Conservation (phyloP, 345 rosid genomes). For the Iberis pinnata region DNA sequence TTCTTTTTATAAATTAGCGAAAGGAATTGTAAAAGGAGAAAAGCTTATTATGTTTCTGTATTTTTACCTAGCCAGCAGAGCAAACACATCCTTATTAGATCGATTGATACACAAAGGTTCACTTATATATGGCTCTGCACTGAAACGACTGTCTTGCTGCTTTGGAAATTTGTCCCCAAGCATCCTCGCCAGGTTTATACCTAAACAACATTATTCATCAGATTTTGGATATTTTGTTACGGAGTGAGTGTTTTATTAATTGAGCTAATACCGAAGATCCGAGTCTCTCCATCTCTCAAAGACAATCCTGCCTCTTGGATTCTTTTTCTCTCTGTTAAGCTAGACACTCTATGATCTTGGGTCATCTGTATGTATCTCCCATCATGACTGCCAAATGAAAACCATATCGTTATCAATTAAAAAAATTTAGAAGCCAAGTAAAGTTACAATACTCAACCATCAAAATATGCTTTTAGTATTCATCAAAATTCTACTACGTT, state of each 20-base stretch:
- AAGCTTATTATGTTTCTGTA: background rate
- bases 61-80: constrained; percentile 73
- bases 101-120: constrained; percentile 52
- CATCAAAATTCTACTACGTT: too few species aligned
- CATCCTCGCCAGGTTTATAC: constrained; percentile 89
- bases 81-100: constrained; percentile 46
- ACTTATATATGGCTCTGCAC: constrained; percentile 82
- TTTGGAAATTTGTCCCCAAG: constrained; percentile 96
- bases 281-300: constrained; percentile 69
- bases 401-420: constrained; percentile 7
- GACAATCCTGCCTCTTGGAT: constrained; percentile 58
- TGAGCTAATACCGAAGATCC: constrained; percentile 53
- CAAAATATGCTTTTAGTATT: too few species aligned
- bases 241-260: background rate
- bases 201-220: constrained; percentile 31
- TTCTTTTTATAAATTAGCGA: background rate
- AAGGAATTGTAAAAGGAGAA: background rate
- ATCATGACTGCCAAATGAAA: constrained; percentile 51
- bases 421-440: too few species aligned
- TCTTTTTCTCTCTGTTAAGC: constrained; percentile 67
- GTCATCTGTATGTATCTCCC: constrained; percentile 76
- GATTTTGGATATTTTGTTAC: background rate
- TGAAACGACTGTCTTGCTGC: constrained; percentile 78
- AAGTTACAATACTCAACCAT: too few species aligned
- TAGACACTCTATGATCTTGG: constrained; percentile 77